These are phyloP conservation scores for Pestalotiopsis sp. DNA, from an alignment of 2,329 filamentous ascomycete species.

Conservation along the genomic window DNA sequence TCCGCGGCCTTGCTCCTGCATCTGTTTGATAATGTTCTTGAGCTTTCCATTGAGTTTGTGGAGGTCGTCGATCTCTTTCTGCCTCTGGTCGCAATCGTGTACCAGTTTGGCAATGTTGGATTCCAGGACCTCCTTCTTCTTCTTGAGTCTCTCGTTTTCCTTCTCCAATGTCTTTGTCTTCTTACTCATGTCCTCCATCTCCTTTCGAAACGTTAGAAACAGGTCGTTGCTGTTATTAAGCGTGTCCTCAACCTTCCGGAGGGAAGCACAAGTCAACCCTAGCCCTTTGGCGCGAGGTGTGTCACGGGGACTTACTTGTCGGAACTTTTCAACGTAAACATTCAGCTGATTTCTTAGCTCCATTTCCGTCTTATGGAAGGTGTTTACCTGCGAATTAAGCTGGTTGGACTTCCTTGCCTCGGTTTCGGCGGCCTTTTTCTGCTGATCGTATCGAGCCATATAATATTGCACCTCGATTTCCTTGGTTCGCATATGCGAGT, in stretches of 20 bases:
- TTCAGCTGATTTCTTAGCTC: conserved; percentile 94
- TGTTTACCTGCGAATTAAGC: conserved; percentile 88
- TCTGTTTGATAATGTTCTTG: conserved; percentile 91
- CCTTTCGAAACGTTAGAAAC: conserved; percentile 94
- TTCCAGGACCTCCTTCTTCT: conserved; percentile 92
- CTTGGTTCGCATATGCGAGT: conserved; percentile 88
- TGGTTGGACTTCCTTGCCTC: conserved; percentile 81
- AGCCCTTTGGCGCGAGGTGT: conserved; percentile 23
- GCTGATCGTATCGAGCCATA: conserved; percentile 83
- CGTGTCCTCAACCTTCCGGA: conserved; percentile 88
- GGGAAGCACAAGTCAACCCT: conserved; percentile 18
- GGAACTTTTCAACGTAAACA: conserved; percentile 99
- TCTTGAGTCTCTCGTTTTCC: conserved; percentile 87
- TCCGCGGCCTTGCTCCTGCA: conserved; percentile 92
- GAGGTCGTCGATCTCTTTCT: conserved; percentile 77
- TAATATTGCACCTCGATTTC: conserved; percentile 95
- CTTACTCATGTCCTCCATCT: conserved; percentile 99
- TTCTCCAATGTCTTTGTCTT: conserved; percentile 97
- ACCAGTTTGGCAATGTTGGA: conserved; percentile 97
- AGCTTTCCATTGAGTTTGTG: conserved; percentile 88
- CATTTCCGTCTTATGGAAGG: conserved; percentile 93
- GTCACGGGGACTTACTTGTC: conserved; percentile 75
- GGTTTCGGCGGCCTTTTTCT: conserved; percentile 84
- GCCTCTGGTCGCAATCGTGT: conserved; percentile 79
- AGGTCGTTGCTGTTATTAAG: conserved; percentile 98